Evolutionary conservation across 495 filamentous ascomycete genomes (phyloP), one percentile per base, ranked within the genome.

Genomic region (Penicillium steckii): DNA sequence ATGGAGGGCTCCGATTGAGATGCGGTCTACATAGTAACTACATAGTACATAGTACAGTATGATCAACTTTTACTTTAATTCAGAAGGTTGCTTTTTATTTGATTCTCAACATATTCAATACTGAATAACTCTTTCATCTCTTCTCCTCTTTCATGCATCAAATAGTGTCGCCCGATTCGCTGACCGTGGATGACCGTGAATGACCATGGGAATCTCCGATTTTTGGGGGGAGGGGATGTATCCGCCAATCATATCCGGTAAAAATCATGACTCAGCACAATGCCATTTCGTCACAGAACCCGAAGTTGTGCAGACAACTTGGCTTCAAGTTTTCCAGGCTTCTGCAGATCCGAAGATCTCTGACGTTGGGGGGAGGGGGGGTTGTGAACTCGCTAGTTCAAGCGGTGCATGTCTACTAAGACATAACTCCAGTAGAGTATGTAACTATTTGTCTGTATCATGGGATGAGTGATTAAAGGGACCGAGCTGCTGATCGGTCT

Each of bases 361-460:
- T 64, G 64, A 61, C 57, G 64, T 66, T 55, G 60, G 60, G 60
- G 50, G 27, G n/a, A n/a, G n/a, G n/a, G n/a, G n/a, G n/a, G n/a
- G n/a, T n/a, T n/a, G n/a, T n/a, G 12, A 29, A 29, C 27, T 5
- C 27, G 12, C 12, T 12, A 6, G 27, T 29, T 29, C 27, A 21
- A 35, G n/a, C n/a, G n/a, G n/a, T n/a, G n/a, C n/a, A n/a, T n/a
- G n/a, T n/a, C n/a, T n/a, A n/a, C n/a, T n/a, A n/a, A n/a, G n/a
- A n/a, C n/a, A n/a, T n/a, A n/a, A n/a, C n/a, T n/a, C n/a, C n/a
- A n/a, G n/a, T n/a, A n/a, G n/a, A n/a, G n/a, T n/a, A n/a, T n/a
- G n/a, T n/a, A n/a, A n/a, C n/a, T n/a, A n/a, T n/a, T 18, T 37
- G 10, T 10, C 13, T 22, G 25, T 29, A 32, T 29, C 30, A 25